Base-by-base conservation (phyloP, 164 flowering plant species). In the Platanus orientalis region DNA sequence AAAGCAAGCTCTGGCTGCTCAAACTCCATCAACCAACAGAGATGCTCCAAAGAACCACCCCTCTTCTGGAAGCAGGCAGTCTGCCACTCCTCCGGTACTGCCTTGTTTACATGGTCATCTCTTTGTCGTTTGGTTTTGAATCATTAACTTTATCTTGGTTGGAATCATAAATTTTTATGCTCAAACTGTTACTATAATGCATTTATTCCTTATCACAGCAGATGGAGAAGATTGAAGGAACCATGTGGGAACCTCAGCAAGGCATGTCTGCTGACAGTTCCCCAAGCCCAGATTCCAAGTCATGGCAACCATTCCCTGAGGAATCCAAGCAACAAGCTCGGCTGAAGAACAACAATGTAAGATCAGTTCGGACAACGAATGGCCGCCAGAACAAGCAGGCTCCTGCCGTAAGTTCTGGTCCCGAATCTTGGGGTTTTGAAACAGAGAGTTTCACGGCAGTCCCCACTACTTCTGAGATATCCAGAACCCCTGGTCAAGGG, bases 341-440 rank as follows among this genome's bases (percentile, higher is more conserved):
- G 19, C 40, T 74, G 14, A 71, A 62, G 50, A 77, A 70, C 26
- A 68, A 24, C 54, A 30, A 58, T 58, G 34, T 69, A 45, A 84
- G 70, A 54, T 89, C 96, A 36, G 89, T 85, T 47, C 80, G 95
- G 68, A 81, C 90, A 32, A 84, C 79, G 58, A 91, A 81, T 57
- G 81, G 79, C 34, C 81, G 71, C 26, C 77, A 63, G 54, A 82
- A 58, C 64, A 82, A 76, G 60, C 81, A 78, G 57, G 61, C 74
- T 54, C 30, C 76, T 64, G 74, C 72, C 61, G 29, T 42, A 24
- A 64, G 53, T 65, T 70, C 84, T 58, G 64, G 74, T 24, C 29
- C 71, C 7, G 85, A 79, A 4, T 28, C 68, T 21, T 90, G 96
- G 96, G 97, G 89, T 23, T 95, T 95, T 70, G 97, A 77, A 62